Conservation (phyloP, 371 early-diverging fungal species). For the Syncephalastrum racemosum region DNA sequence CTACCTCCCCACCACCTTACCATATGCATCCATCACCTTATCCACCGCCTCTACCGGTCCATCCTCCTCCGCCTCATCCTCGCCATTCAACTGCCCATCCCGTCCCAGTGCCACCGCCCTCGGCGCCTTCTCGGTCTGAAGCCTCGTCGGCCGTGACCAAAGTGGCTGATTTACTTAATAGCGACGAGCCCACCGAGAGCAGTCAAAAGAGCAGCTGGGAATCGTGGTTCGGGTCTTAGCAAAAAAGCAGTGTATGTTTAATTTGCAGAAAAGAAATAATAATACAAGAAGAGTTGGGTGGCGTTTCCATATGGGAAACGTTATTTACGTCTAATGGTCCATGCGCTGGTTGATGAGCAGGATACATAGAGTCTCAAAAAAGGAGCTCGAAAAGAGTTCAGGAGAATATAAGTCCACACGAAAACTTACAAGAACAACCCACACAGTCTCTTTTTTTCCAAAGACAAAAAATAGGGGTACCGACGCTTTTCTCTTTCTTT, state of each 20-base stretch:
- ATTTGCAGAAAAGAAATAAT: too few relatives aligned
- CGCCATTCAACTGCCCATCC: slow-evolving; percentile 11
- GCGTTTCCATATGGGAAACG: too few relatives aligned
- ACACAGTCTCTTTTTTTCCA: too few relatives aligned
- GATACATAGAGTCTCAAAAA: too few relatives aligned
- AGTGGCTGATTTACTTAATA: slow-evolving; percentile 50
- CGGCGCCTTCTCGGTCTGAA: slow-evolving; percentile 9
- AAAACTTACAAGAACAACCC: too few relatives aligned
- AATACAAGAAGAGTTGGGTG: too few relatives aligned
- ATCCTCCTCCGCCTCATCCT: slow-evolving; percentile 13
- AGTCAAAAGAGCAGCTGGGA: slow-evolving; percentile 44
- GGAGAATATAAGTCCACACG: too few relatives aligned
- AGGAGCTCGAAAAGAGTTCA: too few relatives aligned
- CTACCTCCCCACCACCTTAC: slow-evolving; percentile 1
- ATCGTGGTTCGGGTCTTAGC: slow-evolving; percentile 39
- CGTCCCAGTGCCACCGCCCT: slow-evolving; percentile 8
- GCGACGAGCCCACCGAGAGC: slow-evolving; percentile 46
- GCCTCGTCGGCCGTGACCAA: slow-evolving; percentile 32
- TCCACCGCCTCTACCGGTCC: background rate
- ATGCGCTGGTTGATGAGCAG: too few relatives aligned
- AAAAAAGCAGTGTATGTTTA: too few relatives aligned
- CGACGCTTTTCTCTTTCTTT: background rate
- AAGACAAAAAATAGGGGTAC: slow-evolving; percentile 4
- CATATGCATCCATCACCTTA: background rate
- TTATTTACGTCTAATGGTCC: too few relatives aligned